phyloP scores from a whole-genome alignment of 1,284 basidiomycete species.

The Porodaedalea pini region DNA sequence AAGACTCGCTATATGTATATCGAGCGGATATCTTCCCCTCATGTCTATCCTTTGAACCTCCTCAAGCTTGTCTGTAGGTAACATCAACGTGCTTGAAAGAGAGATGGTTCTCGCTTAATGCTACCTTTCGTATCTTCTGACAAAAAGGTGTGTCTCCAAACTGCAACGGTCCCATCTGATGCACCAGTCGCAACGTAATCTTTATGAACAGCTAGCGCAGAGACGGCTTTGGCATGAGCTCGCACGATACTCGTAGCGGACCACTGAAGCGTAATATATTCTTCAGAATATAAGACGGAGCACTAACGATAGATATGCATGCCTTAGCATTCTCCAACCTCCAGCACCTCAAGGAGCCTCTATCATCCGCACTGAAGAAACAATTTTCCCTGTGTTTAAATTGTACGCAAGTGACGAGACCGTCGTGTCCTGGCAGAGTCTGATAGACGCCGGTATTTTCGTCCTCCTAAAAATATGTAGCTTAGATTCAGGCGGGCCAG shows the following conservation, averaged over 20 bases:
- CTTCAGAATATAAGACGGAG: constrained; percentile 20
- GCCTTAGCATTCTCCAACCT: constrained; percentile 40
- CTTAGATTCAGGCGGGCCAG: constrained; percentile 17
- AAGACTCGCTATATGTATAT: constrained; percentile 60
- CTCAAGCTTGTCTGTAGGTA: constrained; percentile 37
- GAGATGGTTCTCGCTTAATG: not conserved
- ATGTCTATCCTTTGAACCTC: constrained; percentile 62
- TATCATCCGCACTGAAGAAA: constrained; percentile 73
- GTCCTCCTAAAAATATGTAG: constrained; percentile 37
- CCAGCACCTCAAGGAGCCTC: constrained; percentile 61
- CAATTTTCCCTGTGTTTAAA: constrained; percentile 41
- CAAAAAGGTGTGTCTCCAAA: constrained; percentile 50
- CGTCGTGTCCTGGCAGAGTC: constrained; percentile 74
- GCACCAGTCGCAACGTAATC: constrained; percentile 67
- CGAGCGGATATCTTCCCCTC: constrained; percentile 71
- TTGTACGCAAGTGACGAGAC: constrained; percentile 72
- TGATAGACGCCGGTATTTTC: constrained; percentile 53
- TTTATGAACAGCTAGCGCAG: constrained; percentile 50
- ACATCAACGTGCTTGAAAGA: not conserved
- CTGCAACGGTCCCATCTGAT: constrained; percentile 72
- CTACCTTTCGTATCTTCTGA: constrained; percentile 34
- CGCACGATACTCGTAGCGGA: constrained; percentile 37
- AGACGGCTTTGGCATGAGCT: constrained; percentile 70
- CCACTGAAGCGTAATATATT: constrained; percentile 47
- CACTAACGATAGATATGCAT: constrained; percentile 24